Conservation (phyloP, 495 filamentous ascomycete species). For the Penicillium psychrofluorescens region DNA sequence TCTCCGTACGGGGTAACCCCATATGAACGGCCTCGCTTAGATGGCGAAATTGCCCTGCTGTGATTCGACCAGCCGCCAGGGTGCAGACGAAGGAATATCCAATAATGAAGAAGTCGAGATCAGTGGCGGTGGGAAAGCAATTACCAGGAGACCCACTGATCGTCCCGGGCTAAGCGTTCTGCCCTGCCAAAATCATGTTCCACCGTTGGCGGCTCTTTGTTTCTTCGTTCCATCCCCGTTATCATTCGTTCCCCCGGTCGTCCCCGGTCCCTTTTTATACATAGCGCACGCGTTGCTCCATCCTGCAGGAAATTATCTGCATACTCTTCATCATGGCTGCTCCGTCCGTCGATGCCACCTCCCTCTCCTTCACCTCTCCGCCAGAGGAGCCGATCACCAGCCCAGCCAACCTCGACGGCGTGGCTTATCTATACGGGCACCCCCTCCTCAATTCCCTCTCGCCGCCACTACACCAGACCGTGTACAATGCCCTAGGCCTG, state of each 20-base stretch:
- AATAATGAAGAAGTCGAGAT: not conserved
- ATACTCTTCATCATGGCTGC: conserved; percentile 1
- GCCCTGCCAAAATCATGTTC: no score
- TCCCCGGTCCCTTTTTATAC: no score
- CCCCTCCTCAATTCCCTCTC: conserved; percentile 62
- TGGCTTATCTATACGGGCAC: conserved; percentile 44
- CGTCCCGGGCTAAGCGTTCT: not conserved
- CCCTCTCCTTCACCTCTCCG: conserved; percentile 8
- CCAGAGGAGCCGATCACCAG: conserved; percentile 32
- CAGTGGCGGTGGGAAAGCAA: conserved; percentile 21
- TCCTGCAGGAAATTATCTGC: not conserved
- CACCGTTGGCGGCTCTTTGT: no score
- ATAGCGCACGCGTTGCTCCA: no score
- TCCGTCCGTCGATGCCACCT: not conserved
- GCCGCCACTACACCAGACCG: conserved; percentile 58
- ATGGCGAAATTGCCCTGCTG: not conserved
- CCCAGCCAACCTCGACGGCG: conserved; percentile 28
- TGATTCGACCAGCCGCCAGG: conserved; percentile 7
- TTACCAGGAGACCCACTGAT: conserved; percentile 5
- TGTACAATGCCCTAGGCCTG: conserved; percentile 51
- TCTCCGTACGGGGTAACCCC: conserved; percentile 11
- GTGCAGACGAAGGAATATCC: conserved; percentile 1
- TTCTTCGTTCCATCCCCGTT: no score
- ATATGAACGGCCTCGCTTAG: not conserved
- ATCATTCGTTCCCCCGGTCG: no score